phyloP scores from a whole-genome alignment of 495 filamentous ascomycete genomes.

The Penicillium turbatum region DNA sequence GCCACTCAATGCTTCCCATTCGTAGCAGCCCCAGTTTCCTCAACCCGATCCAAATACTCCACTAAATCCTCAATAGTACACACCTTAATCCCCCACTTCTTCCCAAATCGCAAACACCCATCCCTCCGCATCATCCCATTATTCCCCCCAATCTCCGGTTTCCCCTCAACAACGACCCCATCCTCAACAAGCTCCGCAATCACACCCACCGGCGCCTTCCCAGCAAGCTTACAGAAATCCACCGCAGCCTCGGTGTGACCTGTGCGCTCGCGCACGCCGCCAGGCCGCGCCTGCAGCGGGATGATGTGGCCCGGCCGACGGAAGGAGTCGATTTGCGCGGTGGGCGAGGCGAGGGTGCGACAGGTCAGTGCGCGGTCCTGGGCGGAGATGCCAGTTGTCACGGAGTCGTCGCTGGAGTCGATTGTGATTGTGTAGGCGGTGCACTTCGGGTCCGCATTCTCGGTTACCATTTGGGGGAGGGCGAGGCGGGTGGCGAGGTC shows the following conservation, averaged over 20 bases:
- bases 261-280: conserved; percentile 70
- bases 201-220: conserved; percentile 68
- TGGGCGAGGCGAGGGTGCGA: conserved; percentile 67
- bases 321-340: conserved; percentile 55
- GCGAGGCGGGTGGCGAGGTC: conserved; percentile 59
- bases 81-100: conserved; percentile 82
- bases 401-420: conserved; percentile 64
- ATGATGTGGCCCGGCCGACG: conserved; percentile 88
- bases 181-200: conserved; percentile 86
- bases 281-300: conserved; percentile 72
- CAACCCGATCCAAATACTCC: conserved; percentile 61
- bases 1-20: conserved; percentile 39
- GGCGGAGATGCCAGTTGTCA: conserved; percentile 87
- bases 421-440: conserved; percentile 90
- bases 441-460: conserved; percentile 78
- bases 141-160: conserved; percentile 51
- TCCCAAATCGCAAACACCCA: conserved; percentile 83
- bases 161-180: conserved; percentile 59
- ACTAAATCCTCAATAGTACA: conserved; percentile 94
- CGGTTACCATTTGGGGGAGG: conserved; percentile 84
- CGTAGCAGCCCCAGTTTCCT: conserved; percentile 22
- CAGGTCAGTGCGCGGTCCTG: conserved; percentile 82
- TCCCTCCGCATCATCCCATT: conserved; percentile 91
- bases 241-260: conserved; percentile 94
- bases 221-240: conserved; percentile 78